phyloP scores from a whole-genome alignment of 768 basidiomycete species.

The Pleurotus pulmonarius region DNA sequence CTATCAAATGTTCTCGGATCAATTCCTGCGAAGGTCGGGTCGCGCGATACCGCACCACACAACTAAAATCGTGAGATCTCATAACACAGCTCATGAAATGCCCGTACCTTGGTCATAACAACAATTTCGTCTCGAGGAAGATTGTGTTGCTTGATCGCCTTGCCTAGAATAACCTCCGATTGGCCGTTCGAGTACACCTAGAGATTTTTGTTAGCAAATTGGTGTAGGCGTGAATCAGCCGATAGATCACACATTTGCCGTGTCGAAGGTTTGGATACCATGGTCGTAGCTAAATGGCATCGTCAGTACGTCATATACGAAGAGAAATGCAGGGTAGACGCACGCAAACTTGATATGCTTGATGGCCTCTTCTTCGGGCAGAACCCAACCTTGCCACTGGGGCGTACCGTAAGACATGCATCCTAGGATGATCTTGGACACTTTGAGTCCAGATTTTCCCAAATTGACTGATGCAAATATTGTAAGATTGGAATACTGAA shows the following conservation, averaged over 20 bases:
- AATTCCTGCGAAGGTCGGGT: slow-evolving; percentile 9
- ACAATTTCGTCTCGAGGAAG: slow-evolving; percentile 76
- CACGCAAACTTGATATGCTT: slow-evolving; percentile 44
- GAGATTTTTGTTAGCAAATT: background rate
- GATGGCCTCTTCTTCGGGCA: slow-evolving; percentile 45
- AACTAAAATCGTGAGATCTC: slow-evolving; percentile 26
- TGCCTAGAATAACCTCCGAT: slow-evolving; percentile 66
- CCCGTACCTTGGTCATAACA: slow-evolving; percentile 70
- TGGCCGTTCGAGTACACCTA: slow-evolving; percentile 64
- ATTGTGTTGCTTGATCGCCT: slow-evolving; percentile 62
- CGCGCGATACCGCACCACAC: slow-evolving; percentile 26
- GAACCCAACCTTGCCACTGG: slow-evolving; percentile 47
- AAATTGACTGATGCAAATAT: slow-evolving; percentile 30
- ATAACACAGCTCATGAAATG: background rate
- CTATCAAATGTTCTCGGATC: slow-evolving; percentile 23
- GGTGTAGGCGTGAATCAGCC: background rate
- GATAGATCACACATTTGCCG: slow-evolving; percentile 34
- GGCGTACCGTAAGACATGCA: slow-evolving; percentile 55
- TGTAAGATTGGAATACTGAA: too few relatives aligned
- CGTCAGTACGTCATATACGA: background rate
- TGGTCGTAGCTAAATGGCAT: slow-evolving; percentile 42
- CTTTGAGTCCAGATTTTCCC: slow-evolving; percentile 54
- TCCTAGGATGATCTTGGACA: slow-evolving; percentile 64
- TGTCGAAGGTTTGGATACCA: slow-evolving; percentile 65
- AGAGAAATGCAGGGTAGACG: background rate